phyloP scores from a whole-genome alignment of 1,284 basidiomycete genomes.

The Sporisorium iseilematis-ciliati region DNA sequence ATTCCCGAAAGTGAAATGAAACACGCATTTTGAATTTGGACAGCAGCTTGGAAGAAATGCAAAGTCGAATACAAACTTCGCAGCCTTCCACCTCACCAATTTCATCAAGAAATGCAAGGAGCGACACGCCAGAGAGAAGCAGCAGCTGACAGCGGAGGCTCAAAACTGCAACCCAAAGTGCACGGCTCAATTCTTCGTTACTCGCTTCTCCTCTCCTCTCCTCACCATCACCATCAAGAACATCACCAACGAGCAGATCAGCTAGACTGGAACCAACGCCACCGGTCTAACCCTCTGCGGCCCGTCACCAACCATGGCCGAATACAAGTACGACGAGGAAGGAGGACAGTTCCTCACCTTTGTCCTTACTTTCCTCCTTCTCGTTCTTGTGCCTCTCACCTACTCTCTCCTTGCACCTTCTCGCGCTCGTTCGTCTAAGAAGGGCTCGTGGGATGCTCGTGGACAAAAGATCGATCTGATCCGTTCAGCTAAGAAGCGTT shows the following conservation, averaged over 20 bases:
- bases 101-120: constrained; percentile 6
- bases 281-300: background rate
- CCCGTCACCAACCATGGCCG: constrained; percentile 54
- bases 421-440: constrained; percentile 18
- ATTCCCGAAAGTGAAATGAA: background rate
- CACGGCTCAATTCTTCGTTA: constrained; percentile 7
- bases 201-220: constrained; percentile 1
- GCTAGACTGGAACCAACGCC: background rate
- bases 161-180: background rate
- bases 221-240: constrained; percentile 7
- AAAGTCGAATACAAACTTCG: background rate
- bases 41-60: constrained; percentile 7
- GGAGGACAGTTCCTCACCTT: constrained; percentile 69
- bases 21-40: background rate
- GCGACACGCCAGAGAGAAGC: background rate
- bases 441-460: constrained; percentile 61
- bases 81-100: constrained; percentile 34
- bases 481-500: constrained; percentile 35
- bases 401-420: constrained; percentile 57
- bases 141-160: background rate
- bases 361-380: constrained; percentile 66
- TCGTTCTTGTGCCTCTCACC: constrained; percentile 66
- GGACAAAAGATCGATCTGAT: constrained; percentile 64
- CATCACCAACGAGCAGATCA: background rate
- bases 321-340: constrained; percentile 70